Evolutionary conservation across 495 filamentous ascomycete species (phyloP).

Genomic region (Terfezia boudieri): DNA sequence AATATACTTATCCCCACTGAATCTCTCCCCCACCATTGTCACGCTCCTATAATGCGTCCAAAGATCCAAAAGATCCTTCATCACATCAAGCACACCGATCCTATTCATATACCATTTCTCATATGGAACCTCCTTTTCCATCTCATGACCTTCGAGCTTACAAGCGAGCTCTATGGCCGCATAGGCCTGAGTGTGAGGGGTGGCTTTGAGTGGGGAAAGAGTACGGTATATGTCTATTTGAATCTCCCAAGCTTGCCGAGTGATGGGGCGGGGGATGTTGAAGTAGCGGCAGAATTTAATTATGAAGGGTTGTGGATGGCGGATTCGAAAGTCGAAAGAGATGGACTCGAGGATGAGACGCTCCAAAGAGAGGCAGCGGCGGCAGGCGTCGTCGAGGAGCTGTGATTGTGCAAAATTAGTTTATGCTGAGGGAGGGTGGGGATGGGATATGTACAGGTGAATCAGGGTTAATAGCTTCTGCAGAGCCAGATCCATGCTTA

Average conservation of each 20-base stretch:
- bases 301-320: constrained; percentile 63
- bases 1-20: not conserved
- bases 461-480: constrained; percentile 60
- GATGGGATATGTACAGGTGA: constrained; percentile 36
- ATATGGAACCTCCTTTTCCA: constrained; percentile 18
- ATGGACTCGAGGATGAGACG: constrained; percentile 82
- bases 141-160: constrained; percentile 33
- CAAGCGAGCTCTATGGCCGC: constrained; percentile 62
- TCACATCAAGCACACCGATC: constrained; percentile 57
- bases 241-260: constrained; percentile 50
- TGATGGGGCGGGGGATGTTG: constrained; percentile 27
- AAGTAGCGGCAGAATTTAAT: constrained; percentile 43
- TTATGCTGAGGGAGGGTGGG: constrained; percentile 5
- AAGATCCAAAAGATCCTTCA: constrained; percentile 69
- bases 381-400: constrained; percentile 55
- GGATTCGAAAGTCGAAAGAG: constrained; percentile 82
- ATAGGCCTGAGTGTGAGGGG: constrained; percentile 53
- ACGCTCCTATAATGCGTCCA: constrained; percentile 26
- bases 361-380: constrained; percentile 68
- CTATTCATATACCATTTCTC: constrained; percentile 36
- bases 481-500: constrained; percentile 31
- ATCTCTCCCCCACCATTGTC: not conserved
- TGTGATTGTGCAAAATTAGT: constrained; percentile 17
- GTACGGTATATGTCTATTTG: constrained; percentile 80
- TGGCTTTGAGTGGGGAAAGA: constrained; percentile 74